These are phyloP conservation scores for Sphaerostilbella broomeana DNA, from an alignment of 2,329 filamentous ascomycete genomes.

Conservation along the genomic window DNA sequence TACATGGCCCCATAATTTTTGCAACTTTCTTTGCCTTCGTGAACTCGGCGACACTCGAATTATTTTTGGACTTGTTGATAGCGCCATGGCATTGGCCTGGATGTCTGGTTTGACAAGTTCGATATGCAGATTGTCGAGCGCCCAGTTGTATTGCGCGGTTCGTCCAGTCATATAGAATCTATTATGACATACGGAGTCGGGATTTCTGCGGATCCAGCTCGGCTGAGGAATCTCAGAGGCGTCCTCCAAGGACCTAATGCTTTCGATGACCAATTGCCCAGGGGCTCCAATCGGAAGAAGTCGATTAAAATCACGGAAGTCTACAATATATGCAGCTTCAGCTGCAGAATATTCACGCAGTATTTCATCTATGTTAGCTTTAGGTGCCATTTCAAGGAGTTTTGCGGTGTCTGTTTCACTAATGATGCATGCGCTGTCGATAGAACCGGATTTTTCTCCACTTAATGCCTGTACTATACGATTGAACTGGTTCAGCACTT, in stretches of 20 bases:
- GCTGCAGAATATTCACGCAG: conserved; percentile 20
- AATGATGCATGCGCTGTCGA: conserved; percentile 31
- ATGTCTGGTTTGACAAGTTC: conserved; percentile 21
- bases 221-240: too few relatives aligned
- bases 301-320: conserved; percentile 27
- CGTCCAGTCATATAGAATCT: conserved; percentile 34
- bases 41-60: conserved; percentile 34
- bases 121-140: conserved; percentile 31
- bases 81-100: conserved; percentile 11
- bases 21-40: conserved; percentile 37
- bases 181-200: conserved; percentile 18
- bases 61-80: background rate
- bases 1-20: conserved; percentile 42
- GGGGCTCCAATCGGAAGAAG: conserved; percentile 35
- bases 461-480: conserved; percentile 45
- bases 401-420: conserved; percentile 28
- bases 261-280: conserved; percentile 39
- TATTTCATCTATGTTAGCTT: conserved; percentile 13
- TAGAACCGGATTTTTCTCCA: conserved; percentile 24
- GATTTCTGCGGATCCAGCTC: too few relatives aligned
- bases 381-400: conserved; percentile 23
- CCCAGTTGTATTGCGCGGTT: too few relatives aligned
- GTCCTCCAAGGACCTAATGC: too few relatives aligned
- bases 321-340: conserved; percentile 34
- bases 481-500: conserved; percentile 46